A percentile compares a stretch with the other conserved stretches of the same genome.
phyloP scores from a whole-genome alignment of 1,284 basidiomycete species.

The Leccinum fuscescens region DNA sequence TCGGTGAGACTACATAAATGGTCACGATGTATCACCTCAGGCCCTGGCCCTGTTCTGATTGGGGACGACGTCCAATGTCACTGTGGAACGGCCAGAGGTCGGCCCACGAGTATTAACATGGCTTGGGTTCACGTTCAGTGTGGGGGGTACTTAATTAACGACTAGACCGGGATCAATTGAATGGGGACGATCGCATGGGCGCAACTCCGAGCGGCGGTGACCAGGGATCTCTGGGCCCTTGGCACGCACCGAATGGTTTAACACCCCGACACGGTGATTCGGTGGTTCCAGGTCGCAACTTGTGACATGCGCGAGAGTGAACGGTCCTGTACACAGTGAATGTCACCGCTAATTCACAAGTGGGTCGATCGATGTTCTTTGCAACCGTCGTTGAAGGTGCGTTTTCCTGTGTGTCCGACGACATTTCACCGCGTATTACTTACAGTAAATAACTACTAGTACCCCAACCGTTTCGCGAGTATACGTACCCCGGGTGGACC shows the following conservation, averaged over 20 bases:
- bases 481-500: slow-evolving; percentile 1
- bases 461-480: slow-evolving; percentile 61
- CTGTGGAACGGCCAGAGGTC: slow-evolving; percentile 33
- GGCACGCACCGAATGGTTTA: slow-evolving; percentile 49
- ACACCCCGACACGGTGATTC: slow-evolving; percentile 42
- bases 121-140: slow-evolving; percentile 30
- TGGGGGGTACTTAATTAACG: slow-evolving; percentile 15
- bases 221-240: slow-evolving; percentile 47
- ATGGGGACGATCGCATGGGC: slow-evolving; percentile 6
- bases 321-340: slow-evolving; percentile 14
- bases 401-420: slow-evolving; percentile 36
- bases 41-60: slow-evolving; percentile 29
- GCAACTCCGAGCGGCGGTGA: slow-evolving; percentile 1
- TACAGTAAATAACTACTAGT: slow-evolving; percentile 21
- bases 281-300: slow-evolving; percentile 49
- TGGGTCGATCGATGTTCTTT: slow-evolving; percentile 45
- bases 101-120: slow-evolving; percentile 10
- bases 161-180: neutral
- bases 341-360: slow-evolving; percentile 34
- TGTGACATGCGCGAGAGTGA: slow-evolving; percentile 39
- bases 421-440: slow-evolving; percentile 42
- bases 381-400: slow-evolving; percentile 39
- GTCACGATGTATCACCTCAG: slow-evolving; percentile 26
- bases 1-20: slow-evolving; percentile 39
- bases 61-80: slow-evolving; percentile 44